Evolutionary conservation across 306 rosid species (phyloP).

Genomic region (Hylodesmum podocarpum): DNA sequence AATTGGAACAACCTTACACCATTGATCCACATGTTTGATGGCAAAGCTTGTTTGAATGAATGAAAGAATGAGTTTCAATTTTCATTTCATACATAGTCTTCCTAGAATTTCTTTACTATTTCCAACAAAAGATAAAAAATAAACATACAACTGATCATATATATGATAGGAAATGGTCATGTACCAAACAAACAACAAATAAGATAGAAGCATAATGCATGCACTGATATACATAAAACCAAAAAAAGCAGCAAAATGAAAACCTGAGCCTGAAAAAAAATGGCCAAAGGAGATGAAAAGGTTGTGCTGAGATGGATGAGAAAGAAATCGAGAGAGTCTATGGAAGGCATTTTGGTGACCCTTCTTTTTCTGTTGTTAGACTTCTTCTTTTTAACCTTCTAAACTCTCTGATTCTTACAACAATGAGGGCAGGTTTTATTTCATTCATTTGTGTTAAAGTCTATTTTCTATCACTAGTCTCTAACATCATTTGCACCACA

Average conservation of each 20-base stretch:
- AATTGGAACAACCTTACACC: too few relatives aligned
- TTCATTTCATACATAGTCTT: not conserved
- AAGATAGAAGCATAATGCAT: not conserved
- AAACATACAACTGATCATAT: not conserved
- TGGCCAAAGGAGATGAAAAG: slow-evolving; percentile 51
- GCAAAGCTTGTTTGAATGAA: too few relatives aligned
- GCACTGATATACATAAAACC: not conserved
- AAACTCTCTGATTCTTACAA: slow-evolving; percentile 35
- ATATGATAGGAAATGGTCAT: not conserved
- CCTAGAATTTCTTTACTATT: not conserved
- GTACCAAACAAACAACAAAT: not conserved
- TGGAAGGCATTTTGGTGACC: slow-evolving; percentile 47
- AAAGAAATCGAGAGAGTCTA: slow-evolving; percentile 65
- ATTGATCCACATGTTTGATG: too few relatives aligned
- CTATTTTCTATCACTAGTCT: slow-evolving; percentile 37
- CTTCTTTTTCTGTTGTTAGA: slow-evolving; percentile 24
- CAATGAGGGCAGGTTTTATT: not conserved
- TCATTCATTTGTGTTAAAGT: not conserved
- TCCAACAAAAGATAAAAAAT: too few relatives aligned
- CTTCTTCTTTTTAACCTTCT: not conserved
- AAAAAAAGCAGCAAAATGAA: not conserved
- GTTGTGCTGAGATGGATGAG: slow-evolving; percentile 66
- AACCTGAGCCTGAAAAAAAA: slow-evolving; percentile 88
- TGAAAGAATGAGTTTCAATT: not conserved
- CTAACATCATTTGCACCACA: slow-evolving; percentile 40